Evolutionary conservation across 108 stramenopile genomes (phyloP).

Genomic region (Cylindrotheca closterium): DNA sequence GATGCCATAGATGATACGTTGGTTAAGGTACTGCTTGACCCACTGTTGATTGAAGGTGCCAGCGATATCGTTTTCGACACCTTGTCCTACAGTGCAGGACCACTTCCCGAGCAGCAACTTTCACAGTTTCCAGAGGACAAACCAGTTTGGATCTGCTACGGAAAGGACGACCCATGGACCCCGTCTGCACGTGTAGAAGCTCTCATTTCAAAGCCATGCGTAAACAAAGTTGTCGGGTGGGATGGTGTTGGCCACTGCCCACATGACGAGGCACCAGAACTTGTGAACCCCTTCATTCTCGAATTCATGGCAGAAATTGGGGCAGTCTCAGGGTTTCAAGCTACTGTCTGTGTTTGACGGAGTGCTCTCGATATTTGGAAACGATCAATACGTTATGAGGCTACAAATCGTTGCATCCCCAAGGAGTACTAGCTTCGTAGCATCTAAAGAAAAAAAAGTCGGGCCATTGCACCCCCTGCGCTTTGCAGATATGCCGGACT

Average conservation of each 20-base stretch:
- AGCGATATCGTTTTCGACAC: conserved; percentile 94
- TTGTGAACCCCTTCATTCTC: conserved; percentile 82
- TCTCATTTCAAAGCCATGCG: conserved; percentile 43
- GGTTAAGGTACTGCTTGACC: conserved; percentile 81
- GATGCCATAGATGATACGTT: conserved; percentile 88
- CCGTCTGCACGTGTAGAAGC: conserved; percentile 76
- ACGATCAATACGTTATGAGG: neutral
- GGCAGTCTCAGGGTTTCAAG: no score
- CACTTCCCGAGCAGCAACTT: conserved; percentile 94
- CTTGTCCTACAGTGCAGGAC: conserved; percentile 90
- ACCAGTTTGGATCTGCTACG: conserved; percentile 88
- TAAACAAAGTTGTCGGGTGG: conserved; percentile 74
- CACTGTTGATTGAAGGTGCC: conserved; percentile 81
- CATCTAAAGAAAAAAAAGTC: conserved; percentile 71
- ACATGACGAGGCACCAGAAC: conserved; percentile 91
- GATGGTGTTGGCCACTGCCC: conserved; percentile 95
- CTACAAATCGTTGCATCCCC: no score
- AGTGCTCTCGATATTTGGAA: neutral
- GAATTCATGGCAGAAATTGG: conserved; percentile 80
- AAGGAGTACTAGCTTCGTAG: no score
- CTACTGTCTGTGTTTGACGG: no score
- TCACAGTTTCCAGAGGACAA: conserved; percentile 38
- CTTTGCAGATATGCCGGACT: conserved; percentile 55
- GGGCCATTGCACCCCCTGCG: conserved; percentile 86
- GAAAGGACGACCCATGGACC: conserved; percentile 93